Conservation (phyloP, 768 basidiomycete genomes). For the Lactarius pseudohatsudake region DNA sequence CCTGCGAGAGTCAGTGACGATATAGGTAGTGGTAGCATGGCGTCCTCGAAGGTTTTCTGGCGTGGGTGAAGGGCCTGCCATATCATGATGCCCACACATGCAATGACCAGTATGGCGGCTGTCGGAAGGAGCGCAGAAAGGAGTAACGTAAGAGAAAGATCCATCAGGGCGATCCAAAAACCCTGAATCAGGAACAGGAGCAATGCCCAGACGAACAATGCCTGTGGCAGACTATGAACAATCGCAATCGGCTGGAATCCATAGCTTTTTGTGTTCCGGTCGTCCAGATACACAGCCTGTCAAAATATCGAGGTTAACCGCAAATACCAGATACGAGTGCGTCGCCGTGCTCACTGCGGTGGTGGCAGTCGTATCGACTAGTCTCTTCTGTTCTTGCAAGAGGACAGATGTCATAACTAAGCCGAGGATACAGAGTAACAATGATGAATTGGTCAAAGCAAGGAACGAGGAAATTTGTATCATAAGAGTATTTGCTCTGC, state of each 20-base stretch:
- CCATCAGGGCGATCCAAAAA: background rate
- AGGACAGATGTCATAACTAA: background rate
- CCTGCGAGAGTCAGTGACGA: background rate
- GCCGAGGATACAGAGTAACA: conserved; percentile 8
- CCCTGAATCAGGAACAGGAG: background rate
- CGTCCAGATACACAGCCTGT: background rate
- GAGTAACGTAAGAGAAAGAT: background rate
- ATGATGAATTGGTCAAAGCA: conserved; percentile 12
- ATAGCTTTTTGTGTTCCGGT: background rate
- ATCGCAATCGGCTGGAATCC: background rate
- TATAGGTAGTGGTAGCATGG: background rate
- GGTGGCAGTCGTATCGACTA: background rate
- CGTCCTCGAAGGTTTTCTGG: background rate
- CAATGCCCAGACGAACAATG: background rate
- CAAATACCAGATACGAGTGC: background rate
- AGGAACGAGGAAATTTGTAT: background rate
- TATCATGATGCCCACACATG: background rate
- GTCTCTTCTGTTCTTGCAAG: conserved; percentile 12
- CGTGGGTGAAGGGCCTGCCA: background rate
- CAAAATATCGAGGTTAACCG: background rate
- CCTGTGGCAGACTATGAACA: background rate
- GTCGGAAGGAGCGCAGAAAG: background rate
- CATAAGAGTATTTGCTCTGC: conserved; percentile 18
- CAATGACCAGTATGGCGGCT: background rate
- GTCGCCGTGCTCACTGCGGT: background rate